phyloP scores from a whole-genome alignment of 805 yeast genomes.

The Starmera pachycereana region DNA sequence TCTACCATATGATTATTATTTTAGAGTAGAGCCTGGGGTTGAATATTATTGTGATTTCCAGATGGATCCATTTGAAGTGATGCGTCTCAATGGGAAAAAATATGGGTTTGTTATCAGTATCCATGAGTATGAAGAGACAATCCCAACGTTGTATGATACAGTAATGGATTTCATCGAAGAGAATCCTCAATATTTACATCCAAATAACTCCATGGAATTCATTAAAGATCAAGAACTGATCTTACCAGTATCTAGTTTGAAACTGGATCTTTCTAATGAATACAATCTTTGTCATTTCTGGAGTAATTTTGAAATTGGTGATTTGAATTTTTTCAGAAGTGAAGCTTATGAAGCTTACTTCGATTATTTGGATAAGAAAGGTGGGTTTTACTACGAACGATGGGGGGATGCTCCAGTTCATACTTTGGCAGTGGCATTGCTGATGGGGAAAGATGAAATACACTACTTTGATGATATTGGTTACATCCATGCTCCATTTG shows the following conservation, averaged over 20 bases:
- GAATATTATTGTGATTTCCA: slow-evolving; percentile 81
- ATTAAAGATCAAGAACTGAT: slow-evolving; percentile 37
- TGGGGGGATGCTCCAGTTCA: slow-evolving; percentile 98
- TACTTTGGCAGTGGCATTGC: slow-evolving; percentile 52
- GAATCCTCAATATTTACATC: slow-evolving; percentile 53
- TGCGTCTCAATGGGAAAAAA: slow-evolving; percentile 66
- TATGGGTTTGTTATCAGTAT: slow-evolving; percentile 84
- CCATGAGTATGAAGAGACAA: slow-evolving; percentile 75
- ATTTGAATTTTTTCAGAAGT: slow-evolving; percentile 58
- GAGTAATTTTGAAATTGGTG: slow-evolving; percentile 79
- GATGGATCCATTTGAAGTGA: slow-evolving; percentile 76
- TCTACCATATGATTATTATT: slow-evolving; percentile 73
- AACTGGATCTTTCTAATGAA: slow-evolving; percentile 29
- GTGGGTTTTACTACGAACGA: slow-evolving; percentile 78
- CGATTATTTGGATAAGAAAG: slow-evolving; percentile 50
- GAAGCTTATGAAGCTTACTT: slow-evolving; percentile 54
- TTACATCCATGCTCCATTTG: slow-evolving; percentile 63
- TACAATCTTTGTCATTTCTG: slow-evolving; percentile 82
- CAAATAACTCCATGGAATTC: slow-evolving; percentile 50
- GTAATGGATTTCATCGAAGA: slow-evolving; percentile 50
- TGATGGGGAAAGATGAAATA: slow-evolving; percentile 49
- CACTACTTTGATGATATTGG: slow-evolving; percentile 80
- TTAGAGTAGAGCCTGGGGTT: slow-evolving; percentile 93
- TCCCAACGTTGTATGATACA: slow-evolving; percentile 75
- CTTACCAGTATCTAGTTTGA: slow-evolving; percentile 22